phyloP scores from a whole-genome alignment of 148 eudicot species.

The Fagopyrum tataricum region DNA sequence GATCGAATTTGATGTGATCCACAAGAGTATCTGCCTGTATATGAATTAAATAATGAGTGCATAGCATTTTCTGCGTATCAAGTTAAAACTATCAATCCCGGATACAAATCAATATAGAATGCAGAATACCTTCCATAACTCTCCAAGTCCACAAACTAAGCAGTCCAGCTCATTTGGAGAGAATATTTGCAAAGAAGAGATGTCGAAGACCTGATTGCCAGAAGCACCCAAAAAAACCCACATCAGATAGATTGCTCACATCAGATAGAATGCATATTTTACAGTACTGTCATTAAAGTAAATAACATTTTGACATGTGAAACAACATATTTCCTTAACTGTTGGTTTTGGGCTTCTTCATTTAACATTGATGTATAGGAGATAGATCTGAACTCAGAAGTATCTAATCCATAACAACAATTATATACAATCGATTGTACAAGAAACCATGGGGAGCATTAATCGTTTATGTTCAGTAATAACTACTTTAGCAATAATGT shows the following conservation, averaged over 20 bases:
- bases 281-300: neutral
- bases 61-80: neutral
- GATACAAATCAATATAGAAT: neutral
- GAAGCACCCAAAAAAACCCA: conserved; percentile 2
- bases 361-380: neutral
- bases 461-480: neutral
- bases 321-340: neutral
- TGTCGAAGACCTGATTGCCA: conserved; percentile 69
- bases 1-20: conserved; percentile 95
- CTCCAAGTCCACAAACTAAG: conserved; percentile 92
- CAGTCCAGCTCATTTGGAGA: conserved; percentile 87
- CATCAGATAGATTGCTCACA: neutral
- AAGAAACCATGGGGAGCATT: neutral
- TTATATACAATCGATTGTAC: neutral
- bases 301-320: neutral
- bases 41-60: conserved; percentile 13
- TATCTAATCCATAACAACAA: neutral
- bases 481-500: too few species aligned
- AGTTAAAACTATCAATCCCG: neutral
- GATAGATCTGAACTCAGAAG: neutral
- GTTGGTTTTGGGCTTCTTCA: neutral
- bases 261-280: conserved; percentile 3
- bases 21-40: conserved; percentile 85
- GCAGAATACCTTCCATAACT: conserved; percentile 85
- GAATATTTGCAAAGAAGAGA: conserved; percentile 75